A percentile compares a stretch with the other conserved stretches of the same genome.
These are phyloP conservation scores for Hyaloscypha bicolor DNA, from an alignment of 495 filamentous ascomycete species.

Conservation along the genomic window DNA sequence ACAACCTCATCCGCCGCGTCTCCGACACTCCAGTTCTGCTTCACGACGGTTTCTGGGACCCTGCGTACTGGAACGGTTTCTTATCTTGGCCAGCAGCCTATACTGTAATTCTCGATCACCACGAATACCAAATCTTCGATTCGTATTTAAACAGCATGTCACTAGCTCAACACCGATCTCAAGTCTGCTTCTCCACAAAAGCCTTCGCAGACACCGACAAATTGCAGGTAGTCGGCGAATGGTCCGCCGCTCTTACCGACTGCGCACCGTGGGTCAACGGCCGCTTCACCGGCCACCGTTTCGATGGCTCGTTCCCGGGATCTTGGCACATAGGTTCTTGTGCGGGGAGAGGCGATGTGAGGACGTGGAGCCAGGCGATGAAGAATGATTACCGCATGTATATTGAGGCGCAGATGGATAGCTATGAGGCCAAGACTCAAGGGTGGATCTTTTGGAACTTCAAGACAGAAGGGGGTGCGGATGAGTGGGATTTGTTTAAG, in stretches of 20 bases:
- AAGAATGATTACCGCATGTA: constrained; percentile 54
- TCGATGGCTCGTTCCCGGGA: constrained; percentile 71
- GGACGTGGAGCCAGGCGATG: constrained; percentile 42
- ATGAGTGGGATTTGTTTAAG: constrained; percentile 64
- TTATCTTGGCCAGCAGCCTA: constrained; percentile 39
- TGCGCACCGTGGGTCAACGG: constrained; percentile 75
- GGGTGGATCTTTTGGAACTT: constrained; percentile 89
- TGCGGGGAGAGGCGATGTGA: constrained; percentile 57
- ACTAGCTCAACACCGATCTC: constrained; percentile 48
- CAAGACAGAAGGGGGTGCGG: constrained; percentile 72
- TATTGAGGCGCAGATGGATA: constrained; percentile 73
- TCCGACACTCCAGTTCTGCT: constrained; percentile 56
- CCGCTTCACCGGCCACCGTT: constrained; percentile 64
- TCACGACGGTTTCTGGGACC: constrained; percentile 66
- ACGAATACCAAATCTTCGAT: constrained; percentile 72
- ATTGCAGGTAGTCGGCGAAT: constrained; percentile 73
- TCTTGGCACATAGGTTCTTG: constrained; percentile 47
- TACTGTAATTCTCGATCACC: constrained; percentile 65
- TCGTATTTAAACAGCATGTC: constrained; percentile 51
- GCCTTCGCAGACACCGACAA: constrained; percentile 66
- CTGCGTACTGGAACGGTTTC: constrained; percentile 72
- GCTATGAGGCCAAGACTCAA: constrained; percentile 60
- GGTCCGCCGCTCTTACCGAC: constrained; percentile 64
- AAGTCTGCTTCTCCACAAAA: constrained; percentile 65
- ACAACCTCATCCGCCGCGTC: constrained; percentile 53